These are phyloP conservation scores for Calonectria honghensis DNA, from an alignment of 2,329 filamentous ascomycete genomes.

Conservation along the genomic window DNA sequence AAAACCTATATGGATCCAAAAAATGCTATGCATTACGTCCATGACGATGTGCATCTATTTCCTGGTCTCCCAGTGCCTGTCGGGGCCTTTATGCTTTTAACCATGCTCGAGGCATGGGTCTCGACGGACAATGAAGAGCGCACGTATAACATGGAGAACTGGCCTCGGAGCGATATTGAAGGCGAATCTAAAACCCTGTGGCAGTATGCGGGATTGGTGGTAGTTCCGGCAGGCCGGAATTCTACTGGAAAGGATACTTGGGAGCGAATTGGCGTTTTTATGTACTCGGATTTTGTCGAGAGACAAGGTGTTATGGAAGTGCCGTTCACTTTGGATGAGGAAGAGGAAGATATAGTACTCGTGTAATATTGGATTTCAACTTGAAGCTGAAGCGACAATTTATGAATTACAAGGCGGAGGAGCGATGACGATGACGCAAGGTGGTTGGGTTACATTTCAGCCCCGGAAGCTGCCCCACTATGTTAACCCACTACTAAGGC, in stretches of 20 bases:
- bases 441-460: background rate
- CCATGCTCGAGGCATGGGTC: slow-evolving; percentile 15
- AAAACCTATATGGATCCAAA: background rate
- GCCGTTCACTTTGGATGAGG: background rate
- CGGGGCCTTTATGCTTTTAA: background rate
- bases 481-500: background rate
- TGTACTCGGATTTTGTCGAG: slow-evolving; percentile 11
- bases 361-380: background rate
- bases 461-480: background rate
- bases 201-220: background rate
- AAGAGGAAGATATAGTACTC: background rate
- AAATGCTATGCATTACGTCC: slow-evolving; percentile 12
- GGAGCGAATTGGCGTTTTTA: slow-evolving; percentile 5
- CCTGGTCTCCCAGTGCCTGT: background rate
- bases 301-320: background rate
- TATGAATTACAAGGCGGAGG: background rate
- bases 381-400: background rate
- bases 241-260: background rate
- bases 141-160: background rate
- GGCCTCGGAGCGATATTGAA: background rate
- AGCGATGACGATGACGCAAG: background rate
- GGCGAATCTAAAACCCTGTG: background rate
- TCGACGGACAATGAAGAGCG: background rate
- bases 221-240: background rate
- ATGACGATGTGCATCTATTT: slow-evolving; percentile 9